Evolutionary conservation across 2,329 filamentous ascomycete genomes (phyloP).

Genomic region (Trichophaea hybrida): DNA sequence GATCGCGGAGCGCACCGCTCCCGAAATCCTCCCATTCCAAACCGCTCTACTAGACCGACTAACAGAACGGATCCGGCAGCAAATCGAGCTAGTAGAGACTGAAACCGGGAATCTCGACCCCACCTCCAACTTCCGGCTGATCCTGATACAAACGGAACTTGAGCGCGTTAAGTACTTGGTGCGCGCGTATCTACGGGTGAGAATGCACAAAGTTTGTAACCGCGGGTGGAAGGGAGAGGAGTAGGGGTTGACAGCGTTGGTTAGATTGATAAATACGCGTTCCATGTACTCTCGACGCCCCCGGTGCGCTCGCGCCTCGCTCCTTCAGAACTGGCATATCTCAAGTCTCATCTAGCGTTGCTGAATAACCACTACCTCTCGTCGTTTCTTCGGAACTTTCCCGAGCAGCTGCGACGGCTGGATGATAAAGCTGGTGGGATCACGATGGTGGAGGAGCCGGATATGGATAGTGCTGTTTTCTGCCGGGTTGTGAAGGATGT

Average conservation of each 20-base stretch:
- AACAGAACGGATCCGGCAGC: slow-evolving; percentile 53
- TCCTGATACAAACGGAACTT: slow-evolving; percentile 90
- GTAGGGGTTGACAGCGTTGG: neutral
- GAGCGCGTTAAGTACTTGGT: slow-evolving; percentile 88
- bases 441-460: slow-evolving; percentile 82
- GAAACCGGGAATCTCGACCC: slow-evolving; percentile 78
- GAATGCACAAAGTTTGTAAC: slow-evolving; percentile 64
- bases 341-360: slow-evolving; percentile 69
- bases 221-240: slow-evolving; percentile 7
- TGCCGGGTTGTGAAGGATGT: slow-evolving; percentile 51
- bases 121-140: slow-evolving; percentile 80
- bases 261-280: slow-evolving; percentile 61
- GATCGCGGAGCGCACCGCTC: slow-evolving; percentile 80
- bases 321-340: slow-evolving; percentile 62
- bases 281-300: slow-evolving; percentile 46
- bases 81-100: slow-evolving; percentile 48
- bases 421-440: slow-evolving; percentile 84
- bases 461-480: slow-evolving; percentile 72
- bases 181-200: slow-evolving; percentile 62
- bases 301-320: slow-evolving; percentile 50
- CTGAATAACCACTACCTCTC: slow-evolving; percentile 71
- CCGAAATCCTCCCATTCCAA: slow-evolving; percentile 72
- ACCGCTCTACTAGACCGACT: slow-evolving; percentile 67
- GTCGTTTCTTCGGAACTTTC: slow-evolving; percentile 74
- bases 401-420: slow-evolving; percentile 60